A percentile compares a stretch with the other conserved stretches of the same genome.
Conservation (phyloP, 768 basidiomycete species). For the Suillus sp. region DNA sequence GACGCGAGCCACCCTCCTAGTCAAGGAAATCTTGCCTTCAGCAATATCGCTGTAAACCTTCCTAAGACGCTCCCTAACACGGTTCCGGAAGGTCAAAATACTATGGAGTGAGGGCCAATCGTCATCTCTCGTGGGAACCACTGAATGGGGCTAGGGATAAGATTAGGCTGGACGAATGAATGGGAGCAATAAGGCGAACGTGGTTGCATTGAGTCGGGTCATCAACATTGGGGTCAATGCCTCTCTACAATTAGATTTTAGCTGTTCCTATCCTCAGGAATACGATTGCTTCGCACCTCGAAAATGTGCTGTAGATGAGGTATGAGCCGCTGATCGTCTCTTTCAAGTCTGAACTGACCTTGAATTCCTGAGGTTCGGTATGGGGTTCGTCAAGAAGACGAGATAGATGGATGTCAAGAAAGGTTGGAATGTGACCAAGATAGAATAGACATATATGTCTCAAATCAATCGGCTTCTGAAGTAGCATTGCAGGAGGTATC, state of each 20-base stretch:
- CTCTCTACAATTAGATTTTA: slow-evolving; percentile 57
- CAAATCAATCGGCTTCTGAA: slow-evolving; percentile 89
- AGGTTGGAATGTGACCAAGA: slow-evolving; percentile 90
- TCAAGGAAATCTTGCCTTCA: slow-evolving; percentile 49
- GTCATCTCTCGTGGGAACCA: slow-evolving; percentile 75
- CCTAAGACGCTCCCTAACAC: slow-evolving; percentile 72
- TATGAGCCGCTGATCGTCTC: slow-evolving; percentile 12
- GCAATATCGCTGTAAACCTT: slow-evolving; percentile 74
- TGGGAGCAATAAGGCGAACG: slow-evolving; percentile 44
- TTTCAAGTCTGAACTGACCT: slow-evolving; percentile 40
- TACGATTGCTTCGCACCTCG: slow-evolving; percentile 42
- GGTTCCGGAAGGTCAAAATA: slow-evolving; percentile 77
- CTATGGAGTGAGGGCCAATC: slow-evolving; percentile 82
- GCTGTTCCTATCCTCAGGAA: background rate
- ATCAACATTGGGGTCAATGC: slow-evolving; percentile 94
- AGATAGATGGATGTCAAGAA: slow-evolving; percentile 89
- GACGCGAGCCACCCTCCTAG: slow-evolving; percentile 72
- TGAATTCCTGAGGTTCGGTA: slow-evolving; percentile 84
- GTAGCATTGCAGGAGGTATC: slow-evolving; percentile 86
- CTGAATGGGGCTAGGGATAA: slow-evolving; percentile 74
- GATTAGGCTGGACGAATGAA: background rate
- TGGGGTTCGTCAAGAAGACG: slow-evolving; percentile 72
- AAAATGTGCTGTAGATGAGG: slow-evolving; percentile 60
- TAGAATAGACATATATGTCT: slow-evolving; percentile 98
- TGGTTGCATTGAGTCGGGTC: slow-evolving; percentile 80